Base-by-base conservation (phyloP, 306 rosid genomes). In the Carpinus viminea region DNA sequence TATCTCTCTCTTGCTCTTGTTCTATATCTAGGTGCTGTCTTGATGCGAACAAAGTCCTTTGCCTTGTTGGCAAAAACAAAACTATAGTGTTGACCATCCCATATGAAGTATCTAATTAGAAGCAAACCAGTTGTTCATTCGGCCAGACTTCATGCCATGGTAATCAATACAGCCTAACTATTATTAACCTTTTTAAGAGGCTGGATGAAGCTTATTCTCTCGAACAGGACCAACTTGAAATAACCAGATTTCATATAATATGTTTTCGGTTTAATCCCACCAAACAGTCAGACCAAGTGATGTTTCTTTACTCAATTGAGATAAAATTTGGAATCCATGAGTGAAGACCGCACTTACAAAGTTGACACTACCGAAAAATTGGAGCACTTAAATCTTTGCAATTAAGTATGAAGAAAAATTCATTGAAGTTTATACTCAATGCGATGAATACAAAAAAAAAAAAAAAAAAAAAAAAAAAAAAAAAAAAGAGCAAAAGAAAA, bases 401-500 rank as follows among this genome's bases (percentile, higher is more conserved):
- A 54, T 34, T 57, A 3, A 26, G 53, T 74, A 8, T 26, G 24
- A 28, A 80, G 28, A 9, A 71, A 52, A 5, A 28, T 17, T 52
- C 46, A 24, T 70, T 71, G 73, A 51, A 8, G 26, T 16, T 76
- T 76, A 26, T 53, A 72, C 73, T 41, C 45, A 41, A 41, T 41
- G 45, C 7, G 45, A 5, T 41, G 45, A 41, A 41, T 41, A 6
- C 45, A 41, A 41, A 41, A 41, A 7, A 41, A 41, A 7, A 41
- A 41, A 41, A 41, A 41, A 1, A 24, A 24, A 24, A 24, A 24
- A 24, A 24, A 24, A 1, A 24, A 24, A 24, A 24, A 24, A 24
- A 1, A 24, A 24, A 24, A 24, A 1, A 24, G 1, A 24, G 1
- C 0, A 24, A 24, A 41, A 41, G 45, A 41, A 41, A 41, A 41